Percentiles rank a stretch among this genome's conserved stretches.
Evolutionary conservation across 768 basidiomycete species (phyloP).

Genomic region (Trametes maxima): DNA sequence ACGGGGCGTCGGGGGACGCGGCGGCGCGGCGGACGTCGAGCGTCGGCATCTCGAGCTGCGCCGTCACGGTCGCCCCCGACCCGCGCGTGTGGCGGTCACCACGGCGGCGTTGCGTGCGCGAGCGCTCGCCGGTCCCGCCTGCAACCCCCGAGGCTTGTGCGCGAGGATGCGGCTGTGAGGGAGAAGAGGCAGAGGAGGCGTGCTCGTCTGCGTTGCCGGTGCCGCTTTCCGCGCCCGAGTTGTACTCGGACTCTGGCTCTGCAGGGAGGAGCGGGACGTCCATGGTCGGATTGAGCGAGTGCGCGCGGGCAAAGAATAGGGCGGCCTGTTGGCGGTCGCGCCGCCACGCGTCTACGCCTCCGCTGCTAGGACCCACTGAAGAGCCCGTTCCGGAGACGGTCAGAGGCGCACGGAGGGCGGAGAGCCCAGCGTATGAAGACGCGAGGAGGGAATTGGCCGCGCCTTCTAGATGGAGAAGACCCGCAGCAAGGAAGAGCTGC

Average conservation of each 20-base stretch:
- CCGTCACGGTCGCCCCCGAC: not conserved
- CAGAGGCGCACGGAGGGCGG: slow-evolving; percentile 70
- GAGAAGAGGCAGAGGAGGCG: not conserved
- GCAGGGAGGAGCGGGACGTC: slow-evolving; percentile 71
- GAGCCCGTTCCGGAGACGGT: slow-evolving; percentile 36
- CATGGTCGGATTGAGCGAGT: slow-evolving; percentile 56
- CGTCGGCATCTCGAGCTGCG: slow-evolving; percentile 63
- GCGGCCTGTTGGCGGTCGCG: slow-evolving; percentile 72
- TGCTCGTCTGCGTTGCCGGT: not conserved
- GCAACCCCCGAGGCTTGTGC: slow-evolving; percentile 3
- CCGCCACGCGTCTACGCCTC: slow-evolving; percentile 72
- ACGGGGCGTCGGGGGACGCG: slow-evolving; percentile 23
- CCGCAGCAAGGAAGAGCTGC: slow-evolving; percentile 77
- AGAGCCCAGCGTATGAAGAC: slow-evolving; percentile 74
- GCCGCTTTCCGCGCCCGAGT: slow-evolving; percentile 24
- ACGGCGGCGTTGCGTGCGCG: not conserved
- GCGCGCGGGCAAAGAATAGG: slow-evolving; percentile 73
- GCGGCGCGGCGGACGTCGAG: slow-evolving; percentile 47
- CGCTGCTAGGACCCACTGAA: slow-evolving; percentile 40
- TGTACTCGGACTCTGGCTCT: slow-evolving; percentile 34
- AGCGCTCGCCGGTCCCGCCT: not conserved
- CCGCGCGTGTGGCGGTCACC: not conserved
- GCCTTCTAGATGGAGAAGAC: slow-evolving; percentile 80
- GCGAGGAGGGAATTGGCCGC: slow-evolving; percentile 71
- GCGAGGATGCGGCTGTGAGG: not conserved